Evolutionary conservation across 257 asterid genomes (phyloP).

Genomic region (Scutellaria galericulata): DNA sequence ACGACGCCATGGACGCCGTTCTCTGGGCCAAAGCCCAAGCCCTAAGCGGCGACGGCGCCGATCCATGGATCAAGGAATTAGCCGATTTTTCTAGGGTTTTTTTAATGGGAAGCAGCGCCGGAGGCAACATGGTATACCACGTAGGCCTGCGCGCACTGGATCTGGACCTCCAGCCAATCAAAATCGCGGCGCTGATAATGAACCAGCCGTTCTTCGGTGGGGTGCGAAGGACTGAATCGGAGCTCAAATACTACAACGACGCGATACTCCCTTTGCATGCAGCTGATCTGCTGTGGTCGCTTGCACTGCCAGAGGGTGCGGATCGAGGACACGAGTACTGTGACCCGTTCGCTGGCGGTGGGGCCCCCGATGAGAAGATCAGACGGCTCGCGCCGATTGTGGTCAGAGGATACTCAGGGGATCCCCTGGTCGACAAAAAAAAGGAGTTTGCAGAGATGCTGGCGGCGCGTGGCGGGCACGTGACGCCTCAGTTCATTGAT

Average conservation of each 20-base stretch:
- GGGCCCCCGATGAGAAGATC: conserved; percentile 45
- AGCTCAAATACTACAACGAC: conserved; percentile 43
- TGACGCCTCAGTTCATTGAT: conserved; percentile 49
- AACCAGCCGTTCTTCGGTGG: conserved; percentile 73
- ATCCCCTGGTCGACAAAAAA: conserved; percentile 70
- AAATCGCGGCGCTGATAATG: conserved; percentile 63
- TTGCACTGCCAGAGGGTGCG: conserved; percentile 62
- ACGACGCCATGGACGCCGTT: conserved; percentile 71
- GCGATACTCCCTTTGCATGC: conserved; percentile 49
- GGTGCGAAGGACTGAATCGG: conserved; percentile 52
- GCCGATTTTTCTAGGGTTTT: conserved; percentile 62
- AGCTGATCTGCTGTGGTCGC: conserved; percentile 63
- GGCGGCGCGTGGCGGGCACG: conserved; percentile 63
- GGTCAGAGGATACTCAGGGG: conserved; percentile 66
- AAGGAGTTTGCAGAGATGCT: conserved; percentile 57
- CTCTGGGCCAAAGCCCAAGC: conserved; percentile 55
- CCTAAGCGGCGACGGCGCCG: conserved; percentile 9
- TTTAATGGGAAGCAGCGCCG: conserved; percentile 73
- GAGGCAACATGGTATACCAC: conserved; percentile 63
- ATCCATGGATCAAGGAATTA: conserved; percentile 58
- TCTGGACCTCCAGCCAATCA: conserved; percentile 47
- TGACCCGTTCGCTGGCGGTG: conserved; percentile 34
- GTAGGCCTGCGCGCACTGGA: conserved; percentile 47
- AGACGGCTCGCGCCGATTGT: conserved; percentile 55
- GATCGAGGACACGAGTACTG: conserved; percentile 65